A percentile compares a stretch with the other conserved stretches of the same genome.
phyloP scores from a whole-genome alignment of 805 yeast species.

The Pichia membranifaciens region DNA sequence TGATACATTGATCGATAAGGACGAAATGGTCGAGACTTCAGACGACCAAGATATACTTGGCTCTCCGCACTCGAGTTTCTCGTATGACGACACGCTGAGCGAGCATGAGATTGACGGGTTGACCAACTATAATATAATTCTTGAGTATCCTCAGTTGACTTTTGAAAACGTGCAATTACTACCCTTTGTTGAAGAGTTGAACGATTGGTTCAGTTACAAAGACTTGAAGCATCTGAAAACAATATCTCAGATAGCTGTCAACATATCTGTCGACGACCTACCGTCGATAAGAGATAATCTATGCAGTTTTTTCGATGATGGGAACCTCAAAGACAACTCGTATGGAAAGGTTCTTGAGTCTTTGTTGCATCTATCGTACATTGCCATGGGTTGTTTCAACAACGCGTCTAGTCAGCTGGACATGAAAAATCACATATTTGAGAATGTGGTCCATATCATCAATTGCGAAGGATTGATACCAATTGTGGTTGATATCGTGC shows the following conservation, averaged over 20 bases:
- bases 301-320: neutral
- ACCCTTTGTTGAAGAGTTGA: constrained; percentile 34
- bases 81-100: constrained; percentile 20
- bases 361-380: constrained; percentile 7
- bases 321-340: neutral
- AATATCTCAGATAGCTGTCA: constrained; percentile 10
- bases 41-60: constrained; percentile 27
- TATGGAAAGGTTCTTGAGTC: constrained; percentile 7
- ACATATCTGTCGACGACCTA: constrained; percentile 1
- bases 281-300: neutral
- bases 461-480: constrained; percentile 11
- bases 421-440: constrained; percentile 22
- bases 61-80: constrained; percentile 27
- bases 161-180: constrained; percentile 38
- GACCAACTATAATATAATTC: constrained; percentile 29
- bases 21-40: constrained; percentile 28
- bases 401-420: constrained; percentile 11
- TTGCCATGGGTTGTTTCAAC: constrained; percentile 13
- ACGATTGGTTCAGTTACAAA: constrained; percentile 33
- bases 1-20: constrained; percentile 27
- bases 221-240: constrained; percentile 26
- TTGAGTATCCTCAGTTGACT: constrained; percentile 38
- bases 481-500: constrained; percentile 10
- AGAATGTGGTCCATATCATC: constrained; percentile 22
- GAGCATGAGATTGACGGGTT: constrained; percentile 31